Percentiles rank a stretch among this genome's conserved stretches.
Conservation (phyloP, 495 filamentous ascomycete species). For the Talaromyces thailandensis region DNA sequence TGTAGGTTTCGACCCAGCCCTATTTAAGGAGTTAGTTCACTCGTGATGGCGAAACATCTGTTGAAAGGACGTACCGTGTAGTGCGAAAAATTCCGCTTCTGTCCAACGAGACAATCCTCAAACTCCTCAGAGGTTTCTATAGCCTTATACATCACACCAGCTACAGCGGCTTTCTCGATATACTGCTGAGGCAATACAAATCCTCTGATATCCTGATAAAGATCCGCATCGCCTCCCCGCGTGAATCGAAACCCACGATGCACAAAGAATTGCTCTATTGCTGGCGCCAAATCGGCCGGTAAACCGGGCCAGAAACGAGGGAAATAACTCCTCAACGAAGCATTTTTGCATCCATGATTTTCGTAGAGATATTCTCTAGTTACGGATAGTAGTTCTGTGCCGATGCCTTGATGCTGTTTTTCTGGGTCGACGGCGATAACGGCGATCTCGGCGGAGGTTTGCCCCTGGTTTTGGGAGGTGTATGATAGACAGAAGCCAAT, state of each 20-base stretch:
- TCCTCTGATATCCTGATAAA: slow-evolving; percentile 31
- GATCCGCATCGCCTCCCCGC: slow-evolving; percentile 22
- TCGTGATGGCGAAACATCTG: too few species aligned
- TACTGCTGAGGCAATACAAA: slow-evolving; percentile 29
- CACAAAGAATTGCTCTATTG: slow-evolving; percentile 32
- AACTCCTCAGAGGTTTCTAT: slow-evolving; percentile 24
- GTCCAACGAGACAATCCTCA: slow-evolving; percentile 34
- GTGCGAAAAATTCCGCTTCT: slow-evolving; percentile 32
- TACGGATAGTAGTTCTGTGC: slow-evolving; percentile 30
- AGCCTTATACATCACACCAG: slow-evolving; percentile 31
- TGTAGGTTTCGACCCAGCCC: slow-evolving; percentile 41
- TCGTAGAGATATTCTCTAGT: slow-evolving; percentile 21
- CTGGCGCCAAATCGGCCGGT: slow-evolving; percentile 27
- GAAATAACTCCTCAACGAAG: slow-evolving; percentile 33
- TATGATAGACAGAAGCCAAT: slow-evolving; percentile 38
- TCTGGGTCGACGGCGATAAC: slow-evolving; percentile 33
- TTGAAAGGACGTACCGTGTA: slow-evolving; percentile 26
- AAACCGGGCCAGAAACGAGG: slow-evolving; percentile 43
- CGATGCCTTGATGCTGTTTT: slow-evolving; percentile 32
- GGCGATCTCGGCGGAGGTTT: slow-evolving; percentile 23
- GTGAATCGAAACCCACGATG: slow-evolving; percentile 35
- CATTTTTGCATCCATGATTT: slow-evolving; percentile 14
- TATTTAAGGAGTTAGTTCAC: too few species aligned
- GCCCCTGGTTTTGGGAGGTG: slow-evolving; percentile 15
- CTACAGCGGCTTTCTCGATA: slow-evolving; percentile 21